Percentiles rank a stretch among this genome's conserved stretches.
Evolutionary conservation across 2,329 filamentous ascomycete species (phyloP).

Genomic region (Capronia coronata): DNA sequence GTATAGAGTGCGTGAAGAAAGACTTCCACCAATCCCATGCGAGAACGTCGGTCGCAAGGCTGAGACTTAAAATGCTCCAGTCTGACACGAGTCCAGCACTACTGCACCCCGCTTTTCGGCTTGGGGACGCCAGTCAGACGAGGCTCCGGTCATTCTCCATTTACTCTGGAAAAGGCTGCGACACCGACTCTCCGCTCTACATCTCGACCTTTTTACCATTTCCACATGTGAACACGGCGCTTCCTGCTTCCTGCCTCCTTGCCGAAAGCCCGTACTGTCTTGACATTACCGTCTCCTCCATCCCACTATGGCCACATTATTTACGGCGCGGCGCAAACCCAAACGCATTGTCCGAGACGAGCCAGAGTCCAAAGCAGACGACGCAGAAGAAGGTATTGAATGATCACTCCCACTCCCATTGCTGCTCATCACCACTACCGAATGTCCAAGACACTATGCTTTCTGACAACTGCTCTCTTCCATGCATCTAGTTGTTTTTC

Average conservation of each 20-base stretch:
- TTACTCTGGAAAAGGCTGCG: background rate
- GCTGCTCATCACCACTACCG: background rate
- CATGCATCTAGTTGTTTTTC: conserved; percentile 7
- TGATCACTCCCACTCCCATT: too few species aligned
- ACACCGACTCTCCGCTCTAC: too few species aligned
- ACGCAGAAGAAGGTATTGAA: conserved; percentile 52
- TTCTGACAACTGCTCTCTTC: conserved; percentile 10
- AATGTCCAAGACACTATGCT: conserved; percentile 1
- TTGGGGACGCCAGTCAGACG: background rate
- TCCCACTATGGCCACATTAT: conserved; percentile 51
- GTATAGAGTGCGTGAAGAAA: too few species aligned
- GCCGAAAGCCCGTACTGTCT: too few species aligned
- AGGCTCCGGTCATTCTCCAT: background rate
- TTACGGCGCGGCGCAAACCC: conserved; percentile 49
- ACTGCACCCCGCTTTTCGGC: background rate
- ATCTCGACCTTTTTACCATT: background rate
- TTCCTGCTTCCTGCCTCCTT: too few species aligned
- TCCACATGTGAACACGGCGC: too few species aligned
- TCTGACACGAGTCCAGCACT: background rate
- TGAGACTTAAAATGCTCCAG: background rate
- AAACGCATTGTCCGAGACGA: conserved; percentile 63
- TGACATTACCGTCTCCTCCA: too few species aligned
- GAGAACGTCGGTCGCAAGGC: background rate
- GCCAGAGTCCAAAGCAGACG: conserved; percentile 51
- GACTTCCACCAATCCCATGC: too few species aligned